These are phyloP conservation scores for Trematosphaeria pertusa DNA, from an alignment of 2,329 filamentous ascomycete species.

Conservation along the genomic window DNA sequence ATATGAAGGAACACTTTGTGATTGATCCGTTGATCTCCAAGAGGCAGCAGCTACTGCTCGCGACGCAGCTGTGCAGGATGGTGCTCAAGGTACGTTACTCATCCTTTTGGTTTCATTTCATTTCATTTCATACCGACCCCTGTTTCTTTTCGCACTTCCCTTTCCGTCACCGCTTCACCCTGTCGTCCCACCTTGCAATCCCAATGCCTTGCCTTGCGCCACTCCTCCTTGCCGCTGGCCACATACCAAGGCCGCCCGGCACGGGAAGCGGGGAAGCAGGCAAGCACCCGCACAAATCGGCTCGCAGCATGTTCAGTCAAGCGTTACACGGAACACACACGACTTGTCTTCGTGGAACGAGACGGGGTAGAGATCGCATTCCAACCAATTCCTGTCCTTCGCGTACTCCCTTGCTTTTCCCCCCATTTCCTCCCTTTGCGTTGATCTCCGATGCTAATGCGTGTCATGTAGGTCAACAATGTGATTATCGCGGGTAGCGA, in stretches of 20 bases:
- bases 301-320: slow-evolving; percentile 7
- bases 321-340: slow-evolving; percentile 29
- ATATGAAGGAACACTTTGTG: slow-evolving; percentile 98
- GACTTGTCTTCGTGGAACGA: slow-evolving; percentile 6
- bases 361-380: slow-evolving; percentile 8
- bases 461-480: slow-evolving; percentile 71
- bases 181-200: slow-evolving; percentile 11
- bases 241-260: slow-evolving; percentile 5
- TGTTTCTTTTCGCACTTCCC: slow-evolving; percentile 16
- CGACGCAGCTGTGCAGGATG: slow-evolving; percentile 97
- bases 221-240: slow-evolving; percentile 17
- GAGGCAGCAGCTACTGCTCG: slow-evolving; percentile 93
- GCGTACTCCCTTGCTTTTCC: slow-evolving; percentile 3
- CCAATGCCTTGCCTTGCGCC: slow-evolving; percentile 11
- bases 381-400: not conserved
- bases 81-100: slow-evolving; percentile 59
- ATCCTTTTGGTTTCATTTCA: slow-evolving; percentile 23
- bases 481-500: slow-evolving; percentile 90
- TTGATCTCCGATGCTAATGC: slow-evolving; percentile 8
- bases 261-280: slow-evolving; percentile 27
- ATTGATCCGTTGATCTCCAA: slow-evolving; percentile 99
- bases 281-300: slow-evolving; percentile 15
- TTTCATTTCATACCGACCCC: slow-evolving; percentile 20
- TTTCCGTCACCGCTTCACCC: slow-evolving; percentile 16
- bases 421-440: slow-evolving; percentile 9